Percentiles rank a stretch among this genome's conserved stretches.
Conservation (phyloP, 192 early-diverging fungal species). For the Backusella mclennaniae region DNA sequence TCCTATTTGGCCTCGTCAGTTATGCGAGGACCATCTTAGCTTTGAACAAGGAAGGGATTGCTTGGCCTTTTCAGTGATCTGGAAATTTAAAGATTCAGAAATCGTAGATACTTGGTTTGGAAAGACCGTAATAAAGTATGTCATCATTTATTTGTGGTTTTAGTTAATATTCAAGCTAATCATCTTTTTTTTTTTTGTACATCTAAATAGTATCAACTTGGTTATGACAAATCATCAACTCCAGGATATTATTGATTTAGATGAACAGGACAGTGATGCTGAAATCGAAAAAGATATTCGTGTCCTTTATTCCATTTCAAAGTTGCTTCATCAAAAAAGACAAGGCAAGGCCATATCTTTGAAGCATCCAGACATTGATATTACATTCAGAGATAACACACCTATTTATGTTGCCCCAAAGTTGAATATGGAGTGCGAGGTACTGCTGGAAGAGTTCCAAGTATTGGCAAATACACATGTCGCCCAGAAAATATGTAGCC, state of each 20-base stretch:
- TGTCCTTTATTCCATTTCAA: slow-evolving; percentile 53
- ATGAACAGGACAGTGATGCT: slow-evolving; percentile 1
- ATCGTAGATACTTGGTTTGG: slow-evolving; percentile 74
- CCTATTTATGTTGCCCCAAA: slow-evolving; percentile 87
- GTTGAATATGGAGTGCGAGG: slow-evolving; percentile 89
- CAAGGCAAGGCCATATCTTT: slow-evolving; percentile 84
- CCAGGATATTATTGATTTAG: neutral
- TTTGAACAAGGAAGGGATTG: slow-evolving; percentile 86
- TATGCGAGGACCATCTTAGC: slow-evolving; percentile 91
- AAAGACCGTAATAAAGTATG: slow-evolving; percentile 78
- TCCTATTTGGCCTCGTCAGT: slow-evolving; percentile 87
- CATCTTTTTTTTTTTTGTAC: neutral
- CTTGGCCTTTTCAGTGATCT: slow-evolving; percentile 93
- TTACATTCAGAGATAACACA: slow-evolving; percentile 85
- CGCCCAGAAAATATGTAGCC: slow-evolving; percentile 83
- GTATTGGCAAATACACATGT: slow-evolving; percentile 95
- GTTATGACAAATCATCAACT: slow-evolving; percentile 1
- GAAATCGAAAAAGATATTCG: slow-evolving; percentile 16
- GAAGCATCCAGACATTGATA: slow-evolving; percentile 86
- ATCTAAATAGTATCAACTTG: neutral
- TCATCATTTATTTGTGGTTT: neutral
- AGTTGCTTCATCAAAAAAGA: slow-evolving; percentile 63
- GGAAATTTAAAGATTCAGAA: slow-evolving; percentile 84
- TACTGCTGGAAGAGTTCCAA: slow-evolving; percentile 98
- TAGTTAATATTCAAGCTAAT: neutral